These are phyloP conservation scores for Colletotrichum horii DNA, from an alignment of 2,329 filamentous ascomycete species.

Conservation along the genomic window DNA sequence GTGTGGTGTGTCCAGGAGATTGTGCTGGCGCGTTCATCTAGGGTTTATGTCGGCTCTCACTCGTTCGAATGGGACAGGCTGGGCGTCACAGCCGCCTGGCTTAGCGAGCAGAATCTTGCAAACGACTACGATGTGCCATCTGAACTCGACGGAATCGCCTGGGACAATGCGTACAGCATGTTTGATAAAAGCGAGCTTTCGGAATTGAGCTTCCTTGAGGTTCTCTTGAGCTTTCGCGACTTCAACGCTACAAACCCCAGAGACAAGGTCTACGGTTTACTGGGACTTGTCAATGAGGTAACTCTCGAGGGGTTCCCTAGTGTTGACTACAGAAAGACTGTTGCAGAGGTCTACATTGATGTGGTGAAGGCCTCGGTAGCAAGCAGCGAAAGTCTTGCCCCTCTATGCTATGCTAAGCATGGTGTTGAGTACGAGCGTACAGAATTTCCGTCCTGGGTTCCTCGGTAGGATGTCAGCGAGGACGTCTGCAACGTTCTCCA, in stretches of 20 bases:
- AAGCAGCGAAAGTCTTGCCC: background rate
- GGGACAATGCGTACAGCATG: background rate
- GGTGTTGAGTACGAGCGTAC: background rate
- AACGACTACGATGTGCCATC: background rate
- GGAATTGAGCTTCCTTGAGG: background rate
- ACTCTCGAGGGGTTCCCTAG: background rate
- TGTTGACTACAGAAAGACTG: background rate
- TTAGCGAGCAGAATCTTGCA: background rate
- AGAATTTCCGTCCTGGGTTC: background rate
- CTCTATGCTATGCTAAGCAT: background rate
- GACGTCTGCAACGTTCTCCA: background rate
- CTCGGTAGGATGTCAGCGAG: background rate
- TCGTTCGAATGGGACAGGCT: background rate
- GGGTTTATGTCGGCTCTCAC: background rate
- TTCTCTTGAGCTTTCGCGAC: background rate
- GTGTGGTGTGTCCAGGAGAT: constrained; percentile 9
- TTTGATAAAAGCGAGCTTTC: background rate
- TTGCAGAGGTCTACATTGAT: background rate
- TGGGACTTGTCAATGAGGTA: background rate
- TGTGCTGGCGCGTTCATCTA: background rate
- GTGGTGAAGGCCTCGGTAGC: background rate
- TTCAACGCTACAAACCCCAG: background rate
- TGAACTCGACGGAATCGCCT: background rate
- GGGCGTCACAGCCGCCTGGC: background rate
- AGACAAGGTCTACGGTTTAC: constrained; percentile 5